phyloP scores from a whole-genome alignment of 2,329 filamentous ascomycete species.

The Penicillium corylophilum region DNA sequence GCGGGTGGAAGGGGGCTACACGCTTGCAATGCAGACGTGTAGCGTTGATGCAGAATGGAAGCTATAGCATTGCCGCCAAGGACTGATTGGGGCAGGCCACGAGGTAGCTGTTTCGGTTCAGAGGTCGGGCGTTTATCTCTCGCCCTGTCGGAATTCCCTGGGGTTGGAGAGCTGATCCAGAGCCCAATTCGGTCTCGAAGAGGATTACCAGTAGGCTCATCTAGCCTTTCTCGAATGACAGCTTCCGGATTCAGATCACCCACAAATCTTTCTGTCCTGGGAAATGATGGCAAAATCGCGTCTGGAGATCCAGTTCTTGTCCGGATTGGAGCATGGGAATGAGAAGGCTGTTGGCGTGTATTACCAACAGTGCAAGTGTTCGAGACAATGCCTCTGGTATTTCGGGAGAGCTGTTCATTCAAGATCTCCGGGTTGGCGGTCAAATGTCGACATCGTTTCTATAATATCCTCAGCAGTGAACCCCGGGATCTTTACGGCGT shows the following conservation, averaged over 20 bases:
- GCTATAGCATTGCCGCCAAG: constrained; percentile 10
- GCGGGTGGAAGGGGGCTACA: constrained; percentile 32
- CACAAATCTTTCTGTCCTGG: constrained; percentile 36
- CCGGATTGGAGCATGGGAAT: background rate
- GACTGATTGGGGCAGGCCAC: background rate
- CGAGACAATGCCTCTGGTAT: background rate
- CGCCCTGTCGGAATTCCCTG: constrained; percentile 7
- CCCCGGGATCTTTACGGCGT: background rate
- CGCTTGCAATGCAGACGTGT: constrained; percentile 25
- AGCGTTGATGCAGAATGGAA: constrained; percentile 25
- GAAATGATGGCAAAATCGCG: constrained; percentile 8
- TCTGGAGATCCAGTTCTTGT: constrained; percentile 3
- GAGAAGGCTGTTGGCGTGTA: background rate
- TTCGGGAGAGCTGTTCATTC: background rate
- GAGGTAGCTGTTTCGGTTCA: background rate
- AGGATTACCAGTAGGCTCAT: constrained; percentile 23
- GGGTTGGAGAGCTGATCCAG: constrained; percentile 30
- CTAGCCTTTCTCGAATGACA: constrained; percentile 35
- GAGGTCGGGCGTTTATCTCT: constrained; percentile 1
- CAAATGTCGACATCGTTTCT: constrained; percentile 38
- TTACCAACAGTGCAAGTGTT: background rate
- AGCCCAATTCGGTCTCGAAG: constrained; percentile 33
- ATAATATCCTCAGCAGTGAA: constrained; percentile 2
- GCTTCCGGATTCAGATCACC: constrained; percentile 44
- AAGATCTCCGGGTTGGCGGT: constrained; percentile 9